These are phyloP conservation scores for Hymenoscyphus fructigenus DNA, from an alignment of 2,329 filamentous ascomycete species.

Conservation along the genomic window DNA sequence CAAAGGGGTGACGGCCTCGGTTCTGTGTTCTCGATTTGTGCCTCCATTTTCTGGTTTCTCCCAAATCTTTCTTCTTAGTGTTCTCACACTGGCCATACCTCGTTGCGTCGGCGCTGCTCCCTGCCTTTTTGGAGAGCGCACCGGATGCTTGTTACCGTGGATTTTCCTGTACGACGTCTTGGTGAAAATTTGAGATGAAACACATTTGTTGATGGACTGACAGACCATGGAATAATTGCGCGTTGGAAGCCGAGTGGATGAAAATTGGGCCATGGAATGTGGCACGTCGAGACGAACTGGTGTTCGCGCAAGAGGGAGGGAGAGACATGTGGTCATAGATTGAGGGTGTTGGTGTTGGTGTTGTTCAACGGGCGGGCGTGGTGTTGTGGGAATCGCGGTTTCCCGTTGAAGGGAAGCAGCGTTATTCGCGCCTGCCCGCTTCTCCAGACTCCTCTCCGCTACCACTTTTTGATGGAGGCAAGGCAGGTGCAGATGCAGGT, in stretches of 20 bases:
- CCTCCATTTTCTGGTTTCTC: neutral
- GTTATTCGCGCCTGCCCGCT: neutral
- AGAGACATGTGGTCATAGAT: neutral
- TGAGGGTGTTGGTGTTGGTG: neutral
- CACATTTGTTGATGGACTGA: neutral
- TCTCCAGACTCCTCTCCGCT: neutral
- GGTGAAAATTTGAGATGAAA: neutral
- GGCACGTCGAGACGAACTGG: neutral
- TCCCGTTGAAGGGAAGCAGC: neutral
- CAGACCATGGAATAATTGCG: neutral
- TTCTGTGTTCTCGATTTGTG: constrained; percentile 1
- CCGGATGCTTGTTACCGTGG: constrained; percentile 3
- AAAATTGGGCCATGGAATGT: neutral
- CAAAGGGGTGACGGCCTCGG: neutral
- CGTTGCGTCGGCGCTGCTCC: constrained; percentile 5
- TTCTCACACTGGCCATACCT: neutral
- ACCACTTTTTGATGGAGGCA: neutral
- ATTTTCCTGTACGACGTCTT: neutral
- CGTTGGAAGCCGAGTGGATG: neutral
- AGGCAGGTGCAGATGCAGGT: neutral
- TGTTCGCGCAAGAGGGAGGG: neutral
- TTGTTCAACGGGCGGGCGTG: neutral
- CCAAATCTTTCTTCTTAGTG: neutral
- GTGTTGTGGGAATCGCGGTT: neutral
- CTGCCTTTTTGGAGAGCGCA: neutral